Percentiles rank a stretch among this genome's conserved stretches.
Evolutionary conservation across 2,329 filamentous ascomycete genomes (phyloP).

Genomic region (Fusarium sp.): DNA sequence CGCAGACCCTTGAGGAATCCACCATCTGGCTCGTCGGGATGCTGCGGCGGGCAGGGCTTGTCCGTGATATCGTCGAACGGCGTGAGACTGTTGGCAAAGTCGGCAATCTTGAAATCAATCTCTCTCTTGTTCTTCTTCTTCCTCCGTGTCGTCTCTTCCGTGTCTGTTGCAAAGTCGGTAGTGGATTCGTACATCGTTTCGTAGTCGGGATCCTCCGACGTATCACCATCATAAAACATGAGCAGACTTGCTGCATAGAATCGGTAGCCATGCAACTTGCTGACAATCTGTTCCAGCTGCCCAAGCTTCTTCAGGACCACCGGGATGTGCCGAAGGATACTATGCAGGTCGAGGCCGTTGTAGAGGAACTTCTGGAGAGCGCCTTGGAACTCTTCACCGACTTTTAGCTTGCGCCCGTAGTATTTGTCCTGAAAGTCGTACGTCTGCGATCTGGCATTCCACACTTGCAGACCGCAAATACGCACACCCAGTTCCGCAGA

Average conservation of each 20-base stretch:
- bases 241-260: slow-evolving; percentile 96
- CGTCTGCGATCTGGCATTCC: slow-evolving; percentile 84
- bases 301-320: slow-evolving; percentile 85
- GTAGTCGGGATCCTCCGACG: slow-evolving; percentile 61
- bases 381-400: slow-evolving; percentile 87
- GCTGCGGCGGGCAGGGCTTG: slow-evolving; percentile 80
- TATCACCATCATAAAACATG: slow-evolving; percentile 94
- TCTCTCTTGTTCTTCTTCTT: slow-evolving; percentile 63
- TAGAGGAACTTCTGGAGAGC: slow-evolving; percentile 91
- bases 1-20: slow-evolving; percentile 89
- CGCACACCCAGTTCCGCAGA: slow-evolving; percentile 91
- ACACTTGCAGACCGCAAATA: slow-evolving; percentile 95
- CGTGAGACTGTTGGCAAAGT: slow-evolving; percentile 98
- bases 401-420: slow-evolving; percentile 88
- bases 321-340: slow-evolving; percentile 88
- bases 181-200: slow-evolving; percentile 67
- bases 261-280: slow-evolving; percentile 82
- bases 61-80: slow-evolving; percentile 77
- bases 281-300: slow-evolving; percentile 84
- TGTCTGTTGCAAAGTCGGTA: slow-evolving; percentile 68
- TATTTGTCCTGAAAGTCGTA: slow-evolving; percentile 99
- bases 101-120: slow-evolving; percentile 96
- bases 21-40: slow-evolving; percentile 83
- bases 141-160: slow-evolving; percentile 62
- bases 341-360: slow-evolving; percentile 83